These are phyloP conservation scores for Brettanomyces anomalus DNA, from an alignment of 805 yeast genomes.

Conservation along the genomic window DNA sequence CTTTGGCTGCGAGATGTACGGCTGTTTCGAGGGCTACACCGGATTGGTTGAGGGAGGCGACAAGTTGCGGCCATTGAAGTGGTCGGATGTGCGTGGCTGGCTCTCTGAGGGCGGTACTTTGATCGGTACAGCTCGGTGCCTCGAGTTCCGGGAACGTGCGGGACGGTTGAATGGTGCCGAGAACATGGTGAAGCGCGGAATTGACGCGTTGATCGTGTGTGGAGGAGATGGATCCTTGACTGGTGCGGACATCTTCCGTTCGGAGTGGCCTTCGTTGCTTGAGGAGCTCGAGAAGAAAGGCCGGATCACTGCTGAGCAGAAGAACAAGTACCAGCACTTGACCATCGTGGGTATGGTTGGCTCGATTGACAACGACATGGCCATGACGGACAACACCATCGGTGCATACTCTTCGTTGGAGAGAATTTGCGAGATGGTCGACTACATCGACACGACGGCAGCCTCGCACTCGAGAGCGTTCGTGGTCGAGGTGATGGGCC, in stretches of 20 bases:
- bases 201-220: slow-evolving; percentile 70
- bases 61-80: slow-evolving; percentile 62
- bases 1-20: slow-evolving; percentile 83
- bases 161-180: slow-evolving; percentile 59
- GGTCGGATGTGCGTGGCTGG: slow-evolving; percentile 72
- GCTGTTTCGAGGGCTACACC: slow-evolving; percentile 89
- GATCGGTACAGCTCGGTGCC: slow-evolving; percentile 72
- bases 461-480: slow-evolving; percentile 77
- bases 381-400: slow-evolving; percentile 76
- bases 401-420: slow-evolving; percentile 76
- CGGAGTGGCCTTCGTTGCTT: slow-evolving; percentile 69
- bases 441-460: slow-evolving; percentile 79
- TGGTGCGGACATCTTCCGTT: slow-evolving; percentile 70
- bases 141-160: slow-evolving; percentile 53
- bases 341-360: slow-evolving; percentile 73
- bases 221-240: slow-evolving; percentile 83
- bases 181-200: slow-evolving; percentile 61
- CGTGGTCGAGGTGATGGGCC: slow-evolving; percentile 81
- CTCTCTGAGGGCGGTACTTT: slow-evolving; percentile 65
- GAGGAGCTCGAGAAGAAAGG: slow-evolving; percentile 42
- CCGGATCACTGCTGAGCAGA: slow-evolving; percentile 37
- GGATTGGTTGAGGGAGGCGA: slow-evolving; percentile 86
- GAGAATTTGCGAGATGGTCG: slow-evolving; percentile 65
- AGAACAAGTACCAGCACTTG: slow-evolving; percentile 41
- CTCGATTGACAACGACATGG: slow-evolving; percentile 79